These are phyloP conservation scores for Plenodomus tracheiphilus DNA, from an alignment of 2,329 filamentous ascomycete genomes.

Conservation along the genomic window DNA sequence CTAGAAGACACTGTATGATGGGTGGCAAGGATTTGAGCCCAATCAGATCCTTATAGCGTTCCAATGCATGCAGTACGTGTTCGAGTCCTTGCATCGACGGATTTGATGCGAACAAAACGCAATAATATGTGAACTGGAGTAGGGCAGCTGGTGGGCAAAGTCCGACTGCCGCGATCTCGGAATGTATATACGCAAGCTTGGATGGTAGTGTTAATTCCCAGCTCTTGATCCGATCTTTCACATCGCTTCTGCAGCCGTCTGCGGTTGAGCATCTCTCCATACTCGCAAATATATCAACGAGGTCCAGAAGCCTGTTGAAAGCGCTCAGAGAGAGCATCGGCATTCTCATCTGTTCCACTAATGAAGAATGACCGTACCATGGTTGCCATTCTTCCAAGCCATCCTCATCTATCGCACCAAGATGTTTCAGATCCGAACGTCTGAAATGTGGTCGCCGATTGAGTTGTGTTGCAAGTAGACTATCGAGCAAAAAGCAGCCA, in stretches of 20 bases:
- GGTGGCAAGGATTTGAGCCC: conserved; percentile 32
- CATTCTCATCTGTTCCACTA: conserved; percentile 20
- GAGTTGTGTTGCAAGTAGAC: conserved; percentile 57
- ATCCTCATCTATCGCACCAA: conserved; percentile 62
- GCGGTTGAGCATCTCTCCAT: conserved; percentile 34
- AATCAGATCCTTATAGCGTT: conserved; percentile 28
- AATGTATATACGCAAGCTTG: conserved; percentile 25
- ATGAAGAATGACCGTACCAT: conserved; percentile 59
- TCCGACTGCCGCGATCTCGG: conserved; percentile 12
- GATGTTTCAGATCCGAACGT: conserved; percentile 51
- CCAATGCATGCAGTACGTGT: conserved; percentile 26
- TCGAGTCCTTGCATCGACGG: conserved; percentile 23
- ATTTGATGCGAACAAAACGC: conserved; percentile 22
- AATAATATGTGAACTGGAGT: conserved; percentile 34
- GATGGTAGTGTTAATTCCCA: conserved; percentile 40
- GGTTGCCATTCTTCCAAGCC: conserved; percentile 75
- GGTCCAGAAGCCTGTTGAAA: conserved; percentile 54
- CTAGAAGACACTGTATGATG: conserved; percentile 28
- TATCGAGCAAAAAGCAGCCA: conserved; percentile 67
- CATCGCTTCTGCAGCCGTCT: background rate
- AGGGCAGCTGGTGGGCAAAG: conserved; percentile 32
- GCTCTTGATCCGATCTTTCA: conserved; percentile 30
- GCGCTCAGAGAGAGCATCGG: conserved; percentile 54
- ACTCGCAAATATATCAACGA: conserved; percentile 29
- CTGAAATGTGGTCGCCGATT: conserved; percentile 56